Evolutionary conservation across 1,284 basidiomycete genomes (phyloP).

Genomic region (Trichosporon coremiiforme): DNA sequence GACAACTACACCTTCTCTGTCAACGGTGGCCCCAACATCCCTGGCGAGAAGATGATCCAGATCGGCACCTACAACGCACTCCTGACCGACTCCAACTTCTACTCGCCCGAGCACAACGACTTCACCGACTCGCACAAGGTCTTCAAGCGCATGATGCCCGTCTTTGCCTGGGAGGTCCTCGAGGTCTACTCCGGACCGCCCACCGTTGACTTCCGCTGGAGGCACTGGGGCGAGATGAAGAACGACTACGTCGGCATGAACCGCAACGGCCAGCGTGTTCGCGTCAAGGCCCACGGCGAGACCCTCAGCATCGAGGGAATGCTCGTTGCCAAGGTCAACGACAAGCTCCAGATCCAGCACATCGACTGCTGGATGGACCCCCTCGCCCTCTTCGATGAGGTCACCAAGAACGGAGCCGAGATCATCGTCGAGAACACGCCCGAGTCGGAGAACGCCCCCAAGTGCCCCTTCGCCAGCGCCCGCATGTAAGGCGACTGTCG

Average conservation of each 20-base stretch:
- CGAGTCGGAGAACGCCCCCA: slow-evolving; percentile 5
- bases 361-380: slow-evolving; percentile 31
- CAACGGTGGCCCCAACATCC: slow-evolving; percentile 26
- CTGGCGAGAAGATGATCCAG: slow-evolving; percentile 26
- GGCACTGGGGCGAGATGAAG: slow-evolving; percentile 34
- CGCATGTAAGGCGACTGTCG: background rate
- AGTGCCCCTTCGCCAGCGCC: slow-evolving; percentile 14
- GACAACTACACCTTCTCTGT: slow-evolving; percentile 26
- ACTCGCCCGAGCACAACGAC: slow-evolving; percentile 28
- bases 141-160: slow-evolving; percentile 36
- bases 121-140: slow-evolving; percentile 26
- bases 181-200: slow-evolving; percentile 32
- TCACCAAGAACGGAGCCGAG: slow-evolving; percentile 28
- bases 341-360: slow-evolving; percentile 26
- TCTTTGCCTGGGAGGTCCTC: slow-evolving; percentile 31
- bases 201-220: slow-evolving; percentile 28
- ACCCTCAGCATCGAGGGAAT: slow-evolving; percentile 27
- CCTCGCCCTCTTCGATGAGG: slow-evolving; percentile 26
- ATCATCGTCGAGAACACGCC: slow-evolving; percentile 24
- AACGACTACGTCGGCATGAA: slow-evolving; percentile 31
- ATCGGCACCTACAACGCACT: slow-evolving; percentile 32
- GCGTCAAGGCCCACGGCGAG: slow-evolving; percentile 32
- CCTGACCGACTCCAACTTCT: slow-evolving; percentile 24
- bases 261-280: slow-evolving; percentile 27
- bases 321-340: slow-evolving; percentile 29